Percentiles rank a stretch among this genome's conserved stretches.
These are phyloP conservation scores for Neurospora sp. DNA, from an alignment of 495 filamentous ascomycete species.

Conservation along the genomic window DNA sequence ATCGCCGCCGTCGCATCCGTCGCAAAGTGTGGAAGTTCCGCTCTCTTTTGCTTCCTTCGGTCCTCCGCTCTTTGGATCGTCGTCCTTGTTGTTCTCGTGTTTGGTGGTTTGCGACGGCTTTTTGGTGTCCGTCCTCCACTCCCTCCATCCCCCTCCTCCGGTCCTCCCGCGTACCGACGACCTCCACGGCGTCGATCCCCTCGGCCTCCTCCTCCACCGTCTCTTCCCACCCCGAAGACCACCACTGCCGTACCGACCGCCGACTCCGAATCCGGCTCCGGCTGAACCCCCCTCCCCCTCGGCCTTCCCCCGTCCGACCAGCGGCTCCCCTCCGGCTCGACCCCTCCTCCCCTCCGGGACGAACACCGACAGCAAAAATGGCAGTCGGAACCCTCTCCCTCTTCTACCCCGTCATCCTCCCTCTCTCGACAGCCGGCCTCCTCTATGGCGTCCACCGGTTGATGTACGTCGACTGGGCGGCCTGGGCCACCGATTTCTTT, in stretches of 20 bases:
- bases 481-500: conserved; percentile 29
- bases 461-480: conserved; percentile 23
- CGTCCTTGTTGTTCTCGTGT: conserved; percentile 22
- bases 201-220: background rate
- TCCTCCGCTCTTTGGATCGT: conserved; percentile 31
- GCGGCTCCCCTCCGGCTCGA: no score
- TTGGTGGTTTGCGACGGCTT: conserved; percentile 20
- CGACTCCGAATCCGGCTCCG: no score
- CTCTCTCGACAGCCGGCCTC: conserved; percentile 23
- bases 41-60: conserved; percentile 29
- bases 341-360: no score
- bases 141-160: background rate
- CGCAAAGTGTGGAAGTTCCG: conserved; percentile 25
- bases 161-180: background rate
- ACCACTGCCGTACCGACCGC: no score
- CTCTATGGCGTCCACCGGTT: conserved; percentile 32
- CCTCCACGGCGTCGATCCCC: background rate
- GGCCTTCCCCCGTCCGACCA: no score
- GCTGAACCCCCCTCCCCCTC: no score
- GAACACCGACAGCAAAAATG: conserved; percentile 17
- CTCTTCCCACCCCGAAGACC: no score
- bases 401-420: conserved; percentile 28
- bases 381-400: conserved; percentile 28
- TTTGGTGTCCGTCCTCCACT: background rate
- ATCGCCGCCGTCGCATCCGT: background rate